Base-by-base conservation (phyloP, 2,329 filamentous ascomycete species). In the Epichloe bromicola region DNA sequence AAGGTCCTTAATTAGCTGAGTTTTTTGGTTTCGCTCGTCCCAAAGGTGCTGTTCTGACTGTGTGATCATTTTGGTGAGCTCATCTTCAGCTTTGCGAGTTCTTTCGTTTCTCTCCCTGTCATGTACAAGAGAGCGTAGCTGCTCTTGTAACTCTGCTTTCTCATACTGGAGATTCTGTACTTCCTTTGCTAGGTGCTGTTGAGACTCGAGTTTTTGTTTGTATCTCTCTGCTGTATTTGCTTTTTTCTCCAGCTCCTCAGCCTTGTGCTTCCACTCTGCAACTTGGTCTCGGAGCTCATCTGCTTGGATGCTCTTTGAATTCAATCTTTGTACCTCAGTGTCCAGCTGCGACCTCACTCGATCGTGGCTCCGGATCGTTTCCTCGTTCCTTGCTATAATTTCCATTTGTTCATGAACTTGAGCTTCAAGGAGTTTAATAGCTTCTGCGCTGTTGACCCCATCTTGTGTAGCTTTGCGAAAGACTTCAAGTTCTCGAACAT, bases 321-420 rank as follows among this genome's bases (percentile, higher is more conserved):
- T 70, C 33, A 79, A 64, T 40, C 66, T 65, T 48, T 68, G 64
- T 37, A 79, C 71, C 55, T 81, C 76, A 53, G 69, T 70, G 51
- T 85, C 78, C 11, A 83, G 67, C 57, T 86, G 78, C 19, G 76
- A 74, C 50, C 61, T 63, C 10, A 57, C 56, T 51, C 61, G 62
- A 43, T 66, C 61, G 51, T 66, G 61, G 23, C 58, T 62, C 11
- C 67, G 63, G 46, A 70, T 69, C n/a, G 54, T 57, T 63, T 90
- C 86, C 57, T 88, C 78, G 23, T 73, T 76, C 36, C 62, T 61
- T 39, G 81, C 80, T 60, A 90, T 89, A 47, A 88, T 71, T 52
- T 83, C 75, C 63, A 87, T 82, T 59, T 85, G 81, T 58, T 88
- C 80, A 40, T 77, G 76, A 23, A 83, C 69, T 56, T 76, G 75